Evolutionary conservation across 2,329 filamentous ascomycete species (phyloP), one percentile per base, ranked within the genome.

Genomic region (Claviceps monticola): DNA sequence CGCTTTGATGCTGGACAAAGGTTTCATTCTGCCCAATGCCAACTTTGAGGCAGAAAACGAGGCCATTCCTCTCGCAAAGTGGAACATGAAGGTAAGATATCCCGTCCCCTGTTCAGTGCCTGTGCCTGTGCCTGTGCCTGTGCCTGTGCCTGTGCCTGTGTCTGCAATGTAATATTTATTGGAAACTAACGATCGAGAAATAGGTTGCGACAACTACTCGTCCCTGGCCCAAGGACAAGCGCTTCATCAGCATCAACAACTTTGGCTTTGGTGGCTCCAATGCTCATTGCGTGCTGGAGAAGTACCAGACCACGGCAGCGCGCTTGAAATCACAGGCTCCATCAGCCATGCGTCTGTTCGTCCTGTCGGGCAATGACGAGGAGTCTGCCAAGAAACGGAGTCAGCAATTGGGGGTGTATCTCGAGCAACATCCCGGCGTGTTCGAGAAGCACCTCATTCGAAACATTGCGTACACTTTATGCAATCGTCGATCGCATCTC

Each of bases 1-100:
- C 0, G 67, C 70, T 1, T 55, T 78, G 52, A 74, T 73, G 65
- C 64, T 78, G 1, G 73, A 77, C 56, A 67, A 71, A 51, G 70
- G 70, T 5, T 71, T 74, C 52, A 69, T 78, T 38, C 62, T 73
- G 11, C 74, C 74, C 5, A 76, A 75, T 54, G 62, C 70, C 51
- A 71, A 75, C 58, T 76, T 75, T 58, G 69, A 75, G 58, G 60
- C 68, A 23, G 68, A 71, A 1, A 78, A 77, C 51, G 66, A 66
- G 21, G 70, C 68, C 57, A 77, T 76, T 8, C 71, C 72, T 0
- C 72, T 72, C 51, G 69, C 72, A 41, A 66, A 73, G 36, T 76
- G 72, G 72, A 71, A 74, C 51, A 61, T 76, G 51, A 74, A 73
- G 58, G 66, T 76, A 0, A 71, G 73, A 0, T 59, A 64, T 23